These are phyloP conservation scores for Zarea fungicola DNA, from an alignment of 2,329 filamentous ascomycete genomes.

Conservation along the genomic window DNA sequence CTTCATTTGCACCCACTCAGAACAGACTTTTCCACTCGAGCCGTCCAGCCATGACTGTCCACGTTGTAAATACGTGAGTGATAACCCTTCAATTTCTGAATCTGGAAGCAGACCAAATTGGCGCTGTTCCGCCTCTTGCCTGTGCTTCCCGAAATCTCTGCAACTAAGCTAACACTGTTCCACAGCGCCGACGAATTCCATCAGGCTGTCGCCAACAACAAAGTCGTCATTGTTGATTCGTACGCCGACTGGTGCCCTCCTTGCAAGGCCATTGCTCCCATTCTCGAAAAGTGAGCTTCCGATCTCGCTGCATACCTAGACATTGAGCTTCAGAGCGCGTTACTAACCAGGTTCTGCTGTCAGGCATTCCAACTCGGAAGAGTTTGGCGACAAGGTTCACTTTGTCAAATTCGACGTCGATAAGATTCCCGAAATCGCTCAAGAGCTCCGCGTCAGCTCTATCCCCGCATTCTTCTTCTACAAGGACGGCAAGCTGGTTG, in stretches of 20 bases:
- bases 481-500: constrained; percentile 69
- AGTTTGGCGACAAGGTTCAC: constrained; percentile 52
- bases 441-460: constrained; percentile 74
- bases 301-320: background rate
- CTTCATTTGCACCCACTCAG: background rate
- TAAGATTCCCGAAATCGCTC: constrained; percentile 66
- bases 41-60: constrained; percentile 14
- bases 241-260: constrained; percentile 91
- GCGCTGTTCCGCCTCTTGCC: background rate
- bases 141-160: background rate
- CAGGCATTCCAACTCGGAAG: constrained; percentile 31
- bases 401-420: constrained; percentile 95
- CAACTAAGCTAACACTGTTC: background rate
- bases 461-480: constrained; percentile 92
- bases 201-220: constrained; percentile 31
- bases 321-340: background rate
- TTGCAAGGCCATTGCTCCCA: constrained; percentile 84
- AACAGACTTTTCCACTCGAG: constrained; percentile 12
- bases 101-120: background rate
- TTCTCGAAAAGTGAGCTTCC: constrained; percentile 42
- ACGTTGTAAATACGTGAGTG: constrained; percentile 12
- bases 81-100: background rate
- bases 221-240: constrained; percentile 75
- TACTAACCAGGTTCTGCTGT: background rate
- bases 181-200: constrained; percentile 13